These are phyloP conservation scores for Recurvomyces mirabilis DNA, from an alignment of 495 filamentous ascomycete genomes.

Conservation along the genomic window DNA sequence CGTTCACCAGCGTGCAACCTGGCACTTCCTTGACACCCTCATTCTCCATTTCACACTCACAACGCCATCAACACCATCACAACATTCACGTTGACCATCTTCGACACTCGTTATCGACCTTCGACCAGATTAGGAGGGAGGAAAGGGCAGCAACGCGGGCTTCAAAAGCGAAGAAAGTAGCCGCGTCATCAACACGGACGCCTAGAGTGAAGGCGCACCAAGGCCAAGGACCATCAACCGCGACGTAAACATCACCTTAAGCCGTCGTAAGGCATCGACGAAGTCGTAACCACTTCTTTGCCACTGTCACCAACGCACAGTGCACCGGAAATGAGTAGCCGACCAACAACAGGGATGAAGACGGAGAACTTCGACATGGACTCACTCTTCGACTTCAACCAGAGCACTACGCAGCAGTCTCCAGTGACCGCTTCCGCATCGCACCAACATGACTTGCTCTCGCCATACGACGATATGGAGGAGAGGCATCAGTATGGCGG, in stretches of 20 bases:
- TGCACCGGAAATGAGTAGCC: slow-evolving; percentile 16
- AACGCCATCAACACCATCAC: too few relatives aligned
- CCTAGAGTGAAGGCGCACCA: background rate
- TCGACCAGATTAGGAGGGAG: too few relatives aligned
- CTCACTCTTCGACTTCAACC: slow-evolving; percentile 31
- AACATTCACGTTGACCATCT: too few relatives aligned
- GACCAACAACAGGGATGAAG: slow-evolving; percentile 15
- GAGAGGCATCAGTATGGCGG: slow-evolving; percentile 52
- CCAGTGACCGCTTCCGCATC: slow-evolving; percentile 14
- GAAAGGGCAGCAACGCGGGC: too few relatives aligned
- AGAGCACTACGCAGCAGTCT: slow-evolving; percentile 15
- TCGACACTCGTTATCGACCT: background rate
- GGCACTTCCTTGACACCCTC: too few relatives aligned
- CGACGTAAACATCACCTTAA: background rate
- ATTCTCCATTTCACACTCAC: too few relatives aligned
- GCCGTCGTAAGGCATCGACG: slow-evolving; percentile 1
- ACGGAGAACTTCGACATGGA: slow-evolving; percentile 30
- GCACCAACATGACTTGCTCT: slow-evolving; percentile 7
- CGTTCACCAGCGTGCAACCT: too few relatives aligned
- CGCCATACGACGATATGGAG: slow-evolving; percentile 23
- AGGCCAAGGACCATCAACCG: background rate
- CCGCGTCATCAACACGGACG: background rate
- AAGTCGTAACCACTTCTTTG: background rate
- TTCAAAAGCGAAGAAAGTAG: background rate
- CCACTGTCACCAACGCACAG: background rate